Base-by-base conservation (phyloP, 225 moss, liverwort and hornwort genomes). In the Straminergon stramineum region DNA sequence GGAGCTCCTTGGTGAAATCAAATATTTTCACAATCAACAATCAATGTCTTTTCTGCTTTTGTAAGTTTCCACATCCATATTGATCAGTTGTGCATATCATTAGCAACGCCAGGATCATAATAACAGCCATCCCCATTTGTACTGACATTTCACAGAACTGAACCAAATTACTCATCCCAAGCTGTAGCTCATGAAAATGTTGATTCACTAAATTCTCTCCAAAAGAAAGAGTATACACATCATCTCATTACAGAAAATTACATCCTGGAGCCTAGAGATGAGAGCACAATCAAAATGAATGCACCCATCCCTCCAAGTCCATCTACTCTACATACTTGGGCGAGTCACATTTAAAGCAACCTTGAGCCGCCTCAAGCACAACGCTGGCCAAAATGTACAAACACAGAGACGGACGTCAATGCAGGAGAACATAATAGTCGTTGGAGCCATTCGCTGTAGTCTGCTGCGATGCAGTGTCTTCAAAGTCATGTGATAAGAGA, bases 351-450 rank as follows among this genome's bases (percentile, higher is more conserved):
- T 35, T 58, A 79, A 63, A 57, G 45, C 58, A 84, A 63, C 74
- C 68, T 58, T 19, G n/a, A 73, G 63, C 41, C 74, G 63, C 53
- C 73, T 39, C 37, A 30, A 69, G 81, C 87, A 71, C 51, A 71
- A 56, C 35, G 51, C 82, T n/a, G 62, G 48, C 79, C 35, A 83
- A 63, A 89, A 67, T 61, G 56, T 84, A 84, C 71, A 89, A 80
- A 68, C 68, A 58, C 39, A 37, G 34, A 77, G 82, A 57, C 41
- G 43, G 69, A 28, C 69, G 58, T 91, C 83, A 91, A 61, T 77
- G 86, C 86, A 93, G 35, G 57, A 71, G 88, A 14, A 93, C 93
- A 41, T 91, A 93, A 60, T 88, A 88, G 75, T 91, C 87, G 53
- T 92, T 88, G 51, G 89, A 16, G 55, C 35, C 76, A 43, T 86